Evolutionary conservation across 176 grass and related monocot genomes (phyloP).

Genomic region (Eragrostis curvula): DNA sequence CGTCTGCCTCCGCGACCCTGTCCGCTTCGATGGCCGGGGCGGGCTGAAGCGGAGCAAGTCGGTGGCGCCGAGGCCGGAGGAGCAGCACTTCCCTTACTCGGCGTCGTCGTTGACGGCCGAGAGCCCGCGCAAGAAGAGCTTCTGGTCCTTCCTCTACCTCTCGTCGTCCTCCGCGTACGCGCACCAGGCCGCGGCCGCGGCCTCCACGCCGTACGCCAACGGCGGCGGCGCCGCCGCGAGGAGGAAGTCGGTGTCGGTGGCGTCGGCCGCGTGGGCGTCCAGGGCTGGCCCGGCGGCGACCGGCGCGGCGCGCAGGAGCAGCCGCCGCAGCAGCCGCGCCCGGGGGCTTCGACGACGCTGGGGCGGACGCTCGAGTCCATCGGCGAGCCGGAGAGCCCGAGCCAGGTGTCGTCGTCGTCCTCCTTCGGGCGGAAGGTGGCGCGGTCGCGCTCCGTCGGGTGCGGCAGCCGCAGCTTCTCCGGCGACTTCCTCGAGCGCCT

Average conservation of each 20-base stretch:
- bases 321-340: conserved; percentile 31
- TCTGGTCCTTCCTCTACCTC: conserved; percentile 91
- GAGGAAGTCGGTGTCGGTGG: conserved; percentile 52
- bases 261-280: conserved; percentile 38
- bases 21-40: conserved; percentile 24
- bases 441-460: conserved; percentile 81
- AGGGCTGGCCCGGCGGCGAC: neutral
- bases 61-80: conserved; percentile 60
- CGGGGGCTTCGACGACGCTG: neutral
- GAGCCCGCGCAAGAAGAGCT: conserved; percentile 92
- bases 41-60: conserved; percentile 79
- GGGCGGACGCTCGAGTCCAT: conserved; percentile 38
- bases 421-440: conserved; percentile 87
- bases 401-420: conserved; percentile 61
- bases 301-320: conserved; percentile 30
- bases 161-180: conserved; percentile 52
- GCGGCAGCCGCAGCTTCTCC: conserved; percentile 82
- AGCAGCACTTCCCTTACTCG: conserved; percentile 38
- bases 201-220: neutral
- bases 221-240: conserved; percentile 6
- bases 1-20: neutral
- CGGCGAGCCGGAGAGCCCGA: conserved; percentile 65
- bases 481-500: conserved; percentile 88
- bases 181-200: conserved; percentile 28
- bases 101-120: conserved; percentile 50